Evolutionary conservation across 352 stramenopile species (phyloP), one percentile per base, ranked within the genome.

Genomic region (Phytophthora kernoviae): DNA sequence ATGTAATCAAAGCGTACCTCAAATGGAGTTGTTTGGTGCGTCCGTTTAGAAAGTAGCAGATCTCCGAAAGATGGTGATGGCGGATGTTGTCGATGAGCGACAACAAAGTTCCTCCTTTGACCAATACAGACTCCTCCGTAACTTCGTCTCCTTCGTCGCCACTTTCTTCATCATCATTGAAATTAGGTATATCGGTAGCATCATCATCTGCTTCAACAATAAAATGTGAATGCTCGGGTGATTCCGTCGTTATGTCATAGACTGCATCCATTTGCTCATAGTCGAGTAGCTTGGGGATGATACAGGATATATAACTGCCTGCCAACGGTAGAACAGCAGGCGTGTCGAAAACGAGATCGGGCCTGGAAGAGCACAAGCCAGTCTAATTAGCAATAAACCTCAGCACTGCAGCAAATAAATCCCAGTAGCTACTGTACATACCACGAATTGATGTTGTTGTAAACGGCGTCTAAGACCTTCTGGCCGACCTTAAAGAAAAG

Each of bases 401-500:
- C 11, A 7, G 20, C 20, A 7, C 27, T 7, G 15, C 18, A 17
- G 30, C 34, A 48, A 12, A 39, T 12, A 12, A n/a, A 43, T 20
- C 9, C 12, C 2, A 43, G 9, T 6, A 30, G 12, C 37, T 43
- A 1, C 6, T 41, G 1, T 24, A 5, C 66, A 34, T 78, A 94
- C 84, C 83, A 92, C 33, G 76, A 68, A 9, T 68, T 50, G 33
- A 94, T 84, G 62, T 91, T 88, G 32, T 88, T 75, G 54, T 88
- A 90, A 2, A 94, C 64, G 2, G 86, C 82, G 30, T 81, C 58
- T 11, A 96, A 72, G 6, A 93, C 79, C 7, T 84, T 62, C 33
- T 75, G 74, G 4, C 86, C 88, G 5, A 70, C 70, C 51, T 91
- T 76, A 63, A 96, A 96, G 56, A 86, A 95, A 24, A 93, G 69